These are phyloP conservation scores for Xylaria curta DNA, from an alignment of 495 filamentous ascomycete species.

Conservation along the genomic window DNA sequence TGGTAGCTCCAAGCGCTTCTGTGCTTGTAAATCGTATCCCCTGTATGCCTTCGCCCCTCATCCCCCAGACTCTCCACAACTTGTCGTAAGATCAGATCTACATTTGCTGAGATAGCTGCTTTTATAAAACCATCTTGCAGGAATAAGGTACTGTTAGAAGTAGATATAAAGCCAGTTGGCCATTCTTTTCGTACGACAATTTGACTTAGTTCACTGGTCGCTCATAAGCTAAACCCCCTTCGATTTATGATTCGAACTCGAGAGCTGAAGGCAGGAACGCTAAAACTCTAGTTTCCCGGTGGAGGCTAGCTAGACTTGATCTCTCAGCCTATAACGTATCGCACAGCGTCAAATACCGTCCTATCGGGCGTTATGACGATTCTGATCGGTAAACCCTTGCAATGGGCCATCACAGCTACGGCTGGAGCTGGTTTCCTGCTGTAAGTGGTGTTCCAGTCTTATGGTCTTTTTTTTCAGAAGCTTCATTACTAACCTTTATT, in stretches of 20 bases:
- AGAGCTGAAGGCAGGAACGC: not conserved
- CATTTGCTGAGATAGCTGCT: not conserved
- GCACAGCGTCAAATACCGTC: not conserved
- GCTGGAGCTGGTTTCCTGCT: slow-evolving; percentile 22
- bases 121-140: not conserved
- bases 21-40: not conserved
- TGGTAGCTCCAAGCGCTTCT: not conserved
- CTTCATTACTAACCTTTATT: not conserved
- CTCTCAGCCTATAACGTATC: not conserved
- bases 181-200: not conserved
- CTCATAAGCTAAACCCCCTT: not conserved
- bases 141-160: not conserved
- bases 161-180: slow-evolving; percentile 7
- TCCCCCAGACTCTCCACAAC: slow-evolving; percentile 6
- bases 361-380: not conserved
- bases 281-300: not conserved
- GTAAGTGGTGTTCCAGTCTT: slow-evolving; percentile 6
- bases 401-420: slow-evolving; percentile 23
- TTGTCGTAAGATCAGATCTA: not conserved
- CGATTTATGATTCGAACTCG: not conserved
- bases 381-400: slow-evolving; percentile 12
- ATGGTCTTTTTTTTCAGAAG: not conserved
- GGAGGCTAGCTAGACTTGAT: not conserved
- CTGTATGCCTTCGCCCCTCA: not conserved
- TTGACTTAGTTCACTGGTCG: not conserved